These are phyloP conservation scores for Candida tibetensis DNA, from an alignment of 805 yeast genomes.

Conservation along the genomic window DNA sequence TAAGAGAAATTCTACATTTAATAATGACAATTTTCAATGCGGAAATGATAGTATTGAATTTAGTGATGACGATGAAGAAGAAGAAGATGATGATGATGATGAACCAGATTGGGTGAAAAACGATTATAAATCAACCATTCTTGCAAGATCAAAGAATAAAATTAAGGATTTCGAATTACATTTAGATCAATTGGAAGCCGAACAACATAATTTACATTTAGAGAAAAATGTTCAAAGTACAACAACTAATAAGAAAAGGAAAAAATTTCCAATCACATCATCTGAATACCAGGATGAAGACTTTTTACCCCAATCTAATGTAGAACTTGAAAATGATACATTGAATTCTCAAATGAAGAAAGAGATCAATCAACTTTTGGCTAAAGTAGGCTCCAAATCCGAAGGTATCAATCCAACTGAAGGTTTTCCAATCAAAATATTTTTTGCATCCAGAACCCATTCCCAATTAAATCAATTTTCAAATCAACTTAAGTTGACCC, in stretches of 20 bases:
- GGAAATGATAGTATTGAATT: not conserved
- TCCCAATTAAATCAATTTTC: slow-evolving; percentile 84
- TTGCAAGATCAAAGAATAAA: slow-evolving; percentile 21
- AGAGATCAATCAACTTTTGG: slow-evolving; percentile 50
- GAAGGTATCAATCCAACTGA: slow-evolving; percentile 8
- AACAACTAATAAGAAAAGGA: slow-evolving; percentile 7
- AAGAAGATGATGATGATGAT: slow-evolving; percentile 37
- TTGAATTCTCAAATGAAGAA: slow-evolving; percentile 30
- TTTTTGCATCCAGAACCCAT: slow-evolving; percentile 83
- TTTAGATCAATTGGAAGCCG: slow-evolving; percentile 23
- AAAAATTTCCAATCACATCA: slow-evolving; percentile 3
- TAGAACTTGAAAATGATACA: slow-evolving; percentile 23
- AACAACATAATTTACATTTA: slow-evolving; percentile 17
- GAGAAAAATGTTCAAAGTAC: slow-evolving; percentile 12
- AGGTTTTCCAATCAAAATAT: slow-evolving; percentile 43
- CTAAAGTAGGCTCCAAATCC: slow-evolving; percentile 34
- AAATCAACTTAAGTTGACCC: slow-evolving; percentile 60
- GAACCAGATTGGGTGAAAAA: slow-evolving; percentile 72
- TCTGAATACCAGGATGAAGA: slow-evolving; percentile 10
- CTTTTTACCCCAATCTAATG: slow-evolving; percentile 35
- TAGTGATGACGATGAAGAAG: not conserved
- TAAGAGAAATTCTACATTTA: slow-evolving; percentile 24
- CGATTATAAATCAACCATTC: slow-evolving; percentile 30
- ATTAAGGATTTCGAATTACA: slow-evolving; percentile 41
- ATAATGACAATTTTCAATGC: slow-evolving; percentile 7